These are phyloP conservation scores for Daldinia concentrica DNA, from an alignment of 495 filamentous ascomycete genomes.

Conservation along the genomic window DNA sequence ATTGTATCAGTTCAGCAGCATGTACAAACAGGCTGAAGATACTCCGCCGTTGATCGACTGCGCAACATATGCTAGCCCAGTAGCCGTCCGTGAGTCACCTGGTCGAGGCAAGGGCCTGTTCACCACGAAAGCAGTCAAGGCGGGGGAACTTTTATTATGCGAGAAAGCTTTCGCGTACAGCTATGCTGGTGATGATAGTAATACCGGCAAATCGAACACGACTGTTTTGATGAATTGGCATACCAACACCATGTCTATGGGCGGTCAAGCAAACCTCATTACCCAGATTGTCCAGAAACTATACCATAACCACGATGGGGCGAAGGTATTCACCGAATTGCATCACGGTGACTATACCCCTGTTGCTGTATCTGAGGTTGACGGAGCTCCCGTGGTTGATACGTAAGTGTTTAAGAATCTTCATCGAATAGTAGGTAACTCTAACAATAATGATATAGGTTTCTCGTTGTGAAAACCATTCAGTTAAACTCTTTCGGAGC, in stretches of 20 bases:
- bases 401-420: slow-evolving; percentile 47
- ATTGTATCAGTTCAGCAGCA: slow-evolving; percentile 55
- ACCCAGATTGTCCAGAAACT: slow-evolving; percentile 56
- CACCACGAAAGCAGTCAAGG: slow-evolving; percentile 56
- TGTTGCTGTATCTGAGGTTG: slow-evolving; percentile 48
- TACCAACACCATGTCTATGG: slow-evolving; percentile 41
- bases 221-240: slow-evolving; percentile 50
- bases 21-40: slow-evolving; percentile 51
- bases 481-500: slow-evolving; percentile 57
- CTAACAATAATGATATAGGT: slow-evolving; percentile 36
- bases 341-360: slow-evolving; percentile 51
- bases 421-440: not conserved
- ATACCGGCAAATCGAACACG: slow-evolving; percentile 15
- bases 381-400: slow-evolving; percentile 59
- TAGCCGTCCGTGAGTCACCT: slow-evolving; percentile 32
- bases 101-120: slow-evolving; percentile 59
- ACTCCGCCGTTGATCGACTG: slow-evolving; percentile 55
- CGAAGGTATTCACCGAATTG: slow-evolving; percentile 50
- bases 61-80: slow-evolving; percentile 53
- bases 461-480: slow-evolving; percentile 55
- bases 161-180: slow-evolving; percentile 64
- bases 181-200: slow-evolving; percentile 18
- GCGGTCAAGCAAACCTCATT: slow-evolving; percentile 53
- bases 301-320: slow-evolving; percentile 53
- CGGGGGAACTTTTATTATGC: slow-evolving; percentile 63